phyloP scores from a whole-genome alignment of 1,284 basidiomycete genomes.

The Exobasidium rhododendri region DNA sequence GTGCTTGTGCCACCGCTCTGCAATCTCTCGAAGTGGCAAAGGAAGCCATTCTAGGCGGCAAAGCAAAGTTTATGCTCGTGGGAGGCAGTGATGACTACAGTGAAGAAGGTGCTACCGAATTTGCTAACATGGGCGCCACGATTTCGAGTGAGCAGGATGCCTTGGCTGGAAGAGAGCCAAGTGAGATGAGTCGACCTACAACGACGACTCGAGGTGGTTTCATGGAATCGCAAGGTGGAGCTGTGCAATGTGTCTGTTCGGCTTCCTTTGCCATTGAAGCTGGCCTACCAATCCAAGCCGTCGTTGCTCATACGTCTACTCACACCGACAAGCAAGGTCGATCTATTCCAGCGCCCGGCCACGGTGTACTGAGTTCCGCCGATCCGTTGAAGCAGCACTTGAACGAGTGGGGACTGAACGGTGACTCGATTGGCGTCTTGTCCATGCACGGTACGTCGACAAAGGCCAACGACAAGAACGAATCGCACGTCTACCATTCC shows the following conservation, averaged over 20 bases:
- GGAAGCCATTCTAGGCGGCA: slow-evolving; percentile 87
- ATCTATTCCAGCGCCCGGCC: slow-evolving; percentile 67
- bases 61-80: slow-evolving; percentile 98
- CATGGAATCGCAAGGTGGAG: slow-evolving; percentile 92
- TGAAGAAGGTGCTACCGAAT: slow-evolving; percentile 91
- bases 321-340: slow-evolving; percentile 90
- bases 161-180: slow-evolving; percentile 94
- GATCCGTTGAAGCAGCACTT: slow-evolving; percentile 83
- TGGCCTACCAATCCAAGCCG: slow-evolving; percentile 85
- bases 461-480: slow-evolving; percentile 96
- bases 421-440: slow-evolving; percentile 77
- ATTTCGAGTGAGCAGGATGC: slow-evolving; percentile 94
- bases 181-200: slow-evolving; percentile 95
- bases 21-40: slow-evolving; percentile 98
- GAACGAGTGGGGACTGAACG: slow-evolving; percentile 90
- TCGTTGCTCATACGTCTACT: slow-evolving; percentile 92
- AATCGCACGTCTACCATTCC: slow-evolving; percentile 93
- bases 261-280: slow-evolving; percentile 93
- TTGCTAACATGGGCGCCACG: slow-evolving; percentile 98
- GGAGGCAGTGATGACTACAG: slow-evolving; percentile 97
- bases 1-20: slow-evolving; percentile 94
- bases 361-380: slow-evolving; percentile 47
- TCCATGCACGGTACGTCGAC: slow-evolving; percentile 95
- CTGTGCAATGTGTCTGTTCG: slow-evolving; percentile 94
- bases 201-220: slow-evolving; percentile 73